These are phyloP conservation scores for Brettanomyces nanus DNA, from an alignment of 805 yeast genomes.

Conservation along the genomic window DNA sequence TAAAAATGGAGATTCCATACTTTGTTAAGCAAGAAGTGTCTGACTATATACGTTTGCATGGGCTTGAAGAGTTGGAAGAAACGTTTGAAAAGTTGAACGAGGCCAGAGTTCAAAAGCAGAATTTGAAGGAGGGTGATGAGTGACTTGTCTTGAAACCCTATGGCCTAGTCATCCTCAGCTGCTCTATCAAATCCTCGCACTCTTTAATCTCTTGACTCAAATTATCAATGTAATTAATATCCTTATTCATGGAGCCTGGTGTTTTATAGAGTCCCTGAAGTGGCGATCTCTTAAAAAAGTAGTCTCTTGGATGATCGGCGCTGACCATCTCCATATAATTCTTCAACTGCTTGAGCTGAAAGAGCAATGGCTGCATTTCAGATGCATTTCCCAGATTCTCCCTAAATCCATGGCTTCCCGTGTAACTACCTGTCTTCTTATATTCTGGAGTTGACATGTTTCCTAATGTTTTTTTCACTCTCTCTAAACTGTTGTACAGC, in stretches of 20 bases:
- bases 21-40: conserved; percentile 21
- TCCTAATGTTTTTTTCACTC: conserved; percentile 23
- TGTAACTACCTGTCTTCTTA: conserved; percentile 11
- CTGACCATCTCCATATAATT: conserved; percentile 25
- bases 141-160: not conserved
- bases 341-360: conserved; percentile 25
- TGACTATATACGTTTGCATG: conserved; percentile 17
- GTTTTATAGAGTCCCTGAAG: conserved; percentile 11
- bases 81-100: conserved; percentile 18
- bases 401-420: conserved; percentile 6
- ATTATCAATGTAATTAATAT: conserved; percentile 21
- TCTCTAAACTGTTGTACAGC: conserved; percentile 20
- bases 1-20: conserved; percentile 23
- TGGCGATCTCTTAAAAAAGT: conserved; percentile 22
- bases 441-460: conserved; percentile 18
- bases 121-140: conserved; percentile 7
- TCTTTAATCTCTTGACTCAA: conserved; percentile 19
- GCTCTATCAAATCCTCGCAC: conserved; percentile 2
- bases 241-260: conserved; percentile 4
- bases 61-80: conserved; percentile 15
- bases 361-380: conserved; percentile 30
- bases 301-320: conserved; percentile 27
- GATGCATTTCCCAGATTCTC: conserved; percentile 13
- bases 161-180: not conserved
- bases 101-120: conserved; percentile 14